These are phyloP conservation scores for Pseudozyma tsukubaensis DNA, from an alignment of 1,284 basidiomycete species.

Conservation along the genomic window DNA sequence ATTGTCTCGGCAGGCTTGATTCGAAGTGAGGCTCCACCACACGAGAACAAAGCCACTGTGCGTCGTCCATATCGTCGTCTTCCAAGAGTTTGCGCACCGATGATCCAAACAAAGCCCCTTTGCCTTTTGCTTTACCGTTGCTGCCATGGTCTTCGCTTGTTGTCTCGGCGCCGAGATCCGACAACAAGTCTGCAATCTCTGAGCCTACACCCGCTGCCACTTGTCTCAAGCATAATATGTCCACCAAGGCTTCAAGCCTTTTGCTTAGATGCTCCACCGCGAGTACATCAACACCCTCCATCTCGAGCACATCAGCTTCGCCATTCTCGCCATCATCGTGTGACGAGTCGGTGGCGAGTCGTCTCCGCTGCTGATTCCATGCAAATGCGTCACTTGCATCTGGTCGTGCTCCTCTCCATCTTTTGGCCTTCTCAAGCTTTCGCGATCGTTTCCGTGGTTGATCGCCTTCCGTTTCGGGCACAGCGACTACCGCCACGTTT, in stretches of 20 bases:
- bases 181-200: slow-evolving; percentile 35
- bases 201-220: slow-evolving; percentile 31
- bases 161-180: slow-evolving; percentile 6
- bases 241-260: slow-evolving; percentile 46
- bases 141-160: slow-evolving; percentile 1
- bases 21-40: slow-evolving; percentile 59
- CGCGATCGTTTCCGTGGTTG: slow-evolving; percentile 28
- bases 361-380: slow-evolving; percentile 38
- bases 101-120: slow-evolving; percentile 30
- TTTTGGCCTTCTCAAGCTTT: slow-evolving; percentile 45
- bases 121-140: neutral
- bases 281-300: slow-evolving; percentile 26
- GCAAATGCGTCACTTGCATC: slow-evolving; percentile 37
- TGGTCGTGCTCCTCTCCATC: slow-evolving; percentile 34
- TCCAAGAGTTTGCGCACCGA: slow-evolving; percentile 38
- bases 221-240: slow-evolving; percentile 46
- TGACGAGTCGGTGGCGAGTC: slow-evolving; percentile 19
- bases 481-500: neutral
- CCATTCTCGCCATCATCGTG: slow-evolving; percentile 22
- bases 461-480: slow-evolving; percentile 6
- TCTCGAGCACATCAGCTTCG: slow-evolving; percentile 34
- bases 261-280: slow-evolving; percentile 39
- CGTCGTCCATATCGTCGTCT: slow-evolving; percentile 62
- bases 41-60: slow-evolving; percentile 62
- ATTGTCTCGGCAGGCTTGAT: slow-evolving; percentile 49